Conservation (phyloP, 2,329 filamentous ascomycete species). For the Plectosphaerella plurivora region DNA sequence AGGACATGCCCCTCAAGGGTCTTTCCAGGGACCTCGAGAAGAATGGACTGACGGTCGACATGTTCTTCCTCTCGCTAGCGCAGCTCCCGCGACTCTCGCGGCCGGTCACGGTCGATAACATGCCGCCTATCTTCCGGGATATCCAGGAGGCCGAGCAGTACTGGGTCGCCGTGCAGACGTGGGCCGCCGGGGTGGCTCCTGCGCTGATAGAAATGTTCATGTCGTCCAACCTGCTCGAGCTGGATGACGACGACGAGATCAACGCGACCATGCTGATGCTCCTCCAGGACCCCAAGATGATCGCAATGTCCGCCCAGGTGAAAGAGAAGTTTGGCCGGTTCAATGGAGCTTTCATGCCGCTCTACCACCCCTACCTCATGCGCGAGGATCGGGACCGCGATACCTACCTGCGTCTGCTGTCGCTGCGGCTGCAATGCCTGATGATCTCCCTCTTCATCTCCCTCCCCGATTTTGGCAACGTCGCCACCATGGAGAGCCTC, state of each 20-base stretch:
- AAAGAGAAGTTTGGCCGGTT: constrained; percentile 26
- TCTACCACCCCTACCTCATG: constrained; percentile 21
- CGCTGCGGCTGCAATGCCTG: constrained; percentile 36
- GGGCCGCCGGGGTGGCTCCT: constrained; percentile 23
- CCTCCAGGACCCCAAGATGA: neutral
- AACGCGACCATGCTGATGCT: constrained; percentile 2
- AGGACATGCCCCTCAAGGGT: constrained; percentile 5
- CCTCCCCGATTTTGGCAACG: constrained; percentile 30
- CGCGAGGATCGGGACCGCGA: constrained; percentile 17
- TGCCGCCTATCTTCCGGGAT: constrained; percentile 24
- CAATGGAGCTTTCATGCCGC: constrained; percentile 29
- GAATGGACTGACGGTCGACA: constrained; percentile 7
- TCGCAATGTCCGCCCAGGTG: neutral
- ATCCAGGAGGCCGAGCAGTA: constrained; percentile 31
- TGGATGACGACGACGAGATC: constrained; percentile 8
- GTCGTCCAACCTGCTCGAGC: neutral
- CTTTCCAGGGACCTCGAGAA: constrained; percentile 6
- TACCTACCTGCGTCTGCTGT: constrained; percentile 22
- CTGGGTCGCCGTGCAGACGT: constrained; percentile 30
- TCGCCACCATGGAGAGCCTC: constrained; percentile 28
- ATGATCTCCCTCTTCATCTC: constrained; percentile 32
- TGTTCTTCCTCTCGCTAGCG: constrained; percentile 8
- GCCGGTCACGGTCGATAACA: constrained; percentile 17
- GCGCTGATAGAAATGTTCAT: constrained; percentile 3
- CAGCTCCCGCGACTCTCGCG: constrained; percentile 6